Evolutionary conservation across 1,284 basidiomycete species (phyloP).

Genomic region (Singerocomus rubriflavus): DNA sequence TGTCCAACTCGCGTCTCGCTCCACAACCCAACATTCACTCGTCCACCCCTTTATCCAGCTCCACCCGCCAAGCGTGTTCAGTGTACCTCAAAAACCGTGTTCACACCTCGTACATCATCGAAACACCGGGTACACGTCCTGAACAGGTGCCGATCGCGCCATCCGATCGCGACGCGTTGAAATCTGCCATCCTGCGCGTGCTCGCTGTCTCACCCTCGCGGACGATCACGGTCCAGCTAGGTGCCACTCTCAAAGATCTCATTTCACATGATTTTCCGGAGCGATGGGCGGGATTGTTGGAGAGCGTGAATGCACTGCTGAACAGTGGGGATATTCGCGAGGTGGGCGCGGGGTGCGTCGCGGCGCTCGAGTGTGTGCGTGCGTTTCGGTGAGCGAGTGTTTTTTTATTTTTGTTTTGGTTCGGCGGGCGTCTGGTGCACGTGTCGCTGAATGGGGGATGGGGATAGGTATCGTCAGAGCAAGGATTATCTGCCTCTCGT

Average conservation of each 20-base stretch:
- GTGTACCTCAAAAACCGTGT: constrained; percentile 88
- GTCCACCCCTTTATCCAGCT: constrained; percentile 38
- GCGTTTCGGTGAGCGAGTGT: constrained; percentile 53
- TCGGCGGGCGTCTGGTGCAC: constrained; percentile 21
- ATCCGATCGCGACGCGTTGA: constrained; percentile 69
- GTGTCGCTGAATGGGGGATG: constrained; percentile 11
- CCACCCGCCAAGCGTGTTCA: constrained; percentile 74
- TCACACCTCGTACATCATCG: constrained; percentile 56
- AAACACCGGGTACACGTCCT: constrained; percentile 43
- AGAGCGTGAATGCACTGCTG: constrained; percentile 61
- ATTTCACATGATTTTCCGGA: constrained; percentile 74
- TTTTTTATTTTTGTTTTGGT: too few relatives aligned
- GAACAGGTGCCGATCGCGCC: constrained; percentile 59
- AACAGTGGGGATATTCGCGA: constrained; percentile 61
- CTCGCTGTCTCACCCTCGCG: constrained; percentile 65
- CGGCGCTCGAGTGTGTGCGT: constrained; percentile 69
- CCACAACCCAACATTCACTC: not conserved
- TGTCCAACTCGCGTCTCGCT: constrained; percentile 22
- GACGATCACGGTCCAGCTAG: constrained; percentile 72
- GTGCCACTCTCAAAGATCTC: constrained; percentile 65
- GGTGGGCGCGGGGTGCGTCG: constrained; percentile 76
- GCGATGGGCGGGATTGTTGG: constrained; percentile 65
- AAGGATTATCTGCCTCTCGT: constrained; percentile 57
- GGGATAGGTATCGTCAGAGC: constrained; percentile 60
- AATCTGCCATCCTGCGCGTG: constrained; percentile 61